Base-by-base conservation (phyloP, 768 basidiomycete genomes). In the Serendipita sp. region DNA sequence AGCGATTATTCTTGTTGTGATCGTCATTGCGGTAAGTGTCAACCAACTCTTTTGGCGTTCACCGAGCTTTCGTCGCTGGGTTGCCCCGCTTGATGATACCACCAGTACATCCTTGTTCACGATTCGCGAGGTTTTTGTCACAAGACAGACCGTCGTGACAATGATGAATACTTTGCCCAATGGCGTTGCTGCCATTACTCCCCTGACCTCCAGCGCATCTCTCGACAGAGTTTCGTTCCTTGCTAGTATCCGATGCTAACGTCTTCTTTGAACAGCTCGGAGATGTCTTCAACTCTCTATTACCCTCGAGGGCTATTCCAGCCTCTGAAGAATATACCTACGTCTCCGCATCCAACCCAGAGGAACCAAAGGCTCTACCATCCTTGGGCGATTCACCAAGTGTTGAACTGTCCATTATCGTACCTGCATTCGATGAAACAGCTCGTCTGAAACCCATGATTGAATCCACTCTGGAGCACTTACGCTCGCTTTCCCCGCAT, bases 351-450 rank as follows among this genome's bases (percentile, higher is more conserved):
- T 72, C 73, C n/a, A 81, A 80, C 36, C 80, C 83, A 16, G 75
- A 76, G 23, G 79, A 76, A n/a, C 78, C 81, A 0, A 75, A 73
- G n/a, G 81, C 82, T 0, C 76, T 90, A 3, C 76, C 84, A 15
- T 77, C 76, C 3, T 76, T 88, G 35, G 69, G 77, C n/a, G 81
- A 85, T 63, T 45, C 68, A 36, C 73, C 79, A 0, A 77, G 81
- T 47, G 78, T 91, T 60, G 86, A 86, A 70, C 78, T 97, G 45
- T 85, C 84, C 34, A 79, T 97, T 69, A 80, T 96, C 69, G 83
- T 96, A 8, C 94, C 94, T 10, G 93, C 94, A 0, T 97, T 85
- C 79, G 96, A 96, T 70, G 94, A 96, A 74, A 81, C 82, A 3
- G 75, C 79, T n/a, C 83, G 94, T 16, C 77, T 97, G n/a, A 87